Conservation (phyloP, 768 basidiomycete genomes). For the Mycena vulgaris region DNA sequence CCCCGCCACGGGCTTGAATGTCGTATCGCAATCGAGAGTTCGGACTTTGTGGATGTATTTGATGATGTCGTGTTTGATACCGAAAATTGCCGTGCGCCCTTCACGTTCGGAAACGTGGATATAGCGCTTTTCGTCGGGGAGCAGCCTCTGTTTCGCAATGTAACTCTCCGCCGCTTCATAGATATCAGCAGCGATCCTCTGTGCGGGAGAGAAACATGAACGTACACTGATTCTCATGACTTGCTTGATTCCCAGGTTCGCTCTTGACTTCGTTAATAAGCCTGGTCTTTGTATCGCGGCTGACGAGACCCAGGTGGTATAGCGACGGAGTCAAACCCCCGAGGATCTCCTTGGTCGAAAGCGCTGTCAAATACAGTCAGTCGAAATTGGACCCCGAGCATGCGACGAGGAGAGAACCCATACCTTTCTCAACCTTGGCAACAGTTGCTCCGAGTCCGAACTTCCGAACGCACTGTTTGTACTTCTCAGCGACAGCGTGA, state of each 20-base stretch:
- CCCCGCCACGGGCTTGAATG: conserved; percentile 25
- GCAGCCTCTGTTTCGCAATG: conserved; percentile 1
- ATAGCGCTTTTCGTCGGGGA: neutral
- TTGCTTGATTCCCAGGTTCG: conserved; percentile 21
- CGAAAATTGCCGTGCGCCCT: no score
- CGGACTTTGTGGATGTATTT: conserved; percentile 17
- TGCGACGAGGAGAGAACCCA: neutral
- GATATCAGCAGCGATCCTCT: neutral
- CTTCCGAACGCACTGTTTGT: conserved; percentile 18
- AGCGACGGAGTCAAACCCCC: conserved; percentile 22
- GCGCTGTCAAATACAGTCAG: conserved; percentile 14
- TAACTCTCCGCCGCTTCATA: conserved; percentile 5
- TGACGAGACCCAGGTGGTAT: conserved; percentile 19
- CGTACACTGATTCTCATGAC: conserved; percentile 16
- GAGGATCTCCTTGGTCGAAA: conserved; percentile 21
- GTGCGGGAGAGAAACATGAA: neutral
- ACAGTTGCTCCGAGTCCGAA: conserved; percentile 18
- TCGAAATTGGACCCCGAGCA: neutral
- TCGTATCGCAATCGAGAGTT: conserved; percentile 24
- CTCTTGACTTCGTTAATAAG: no score
- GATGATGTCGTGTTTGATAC: neutral
- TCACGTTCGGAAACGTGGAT: no score
- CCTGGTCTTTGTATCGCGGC: no score
- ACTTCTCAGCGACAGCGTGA: no score
- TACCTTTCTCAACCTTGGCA: conserved; percentile 27